Conservation (phyloP, 768 basidiomycete genomes). For the Phlebiopsis gigantea region DNA sequence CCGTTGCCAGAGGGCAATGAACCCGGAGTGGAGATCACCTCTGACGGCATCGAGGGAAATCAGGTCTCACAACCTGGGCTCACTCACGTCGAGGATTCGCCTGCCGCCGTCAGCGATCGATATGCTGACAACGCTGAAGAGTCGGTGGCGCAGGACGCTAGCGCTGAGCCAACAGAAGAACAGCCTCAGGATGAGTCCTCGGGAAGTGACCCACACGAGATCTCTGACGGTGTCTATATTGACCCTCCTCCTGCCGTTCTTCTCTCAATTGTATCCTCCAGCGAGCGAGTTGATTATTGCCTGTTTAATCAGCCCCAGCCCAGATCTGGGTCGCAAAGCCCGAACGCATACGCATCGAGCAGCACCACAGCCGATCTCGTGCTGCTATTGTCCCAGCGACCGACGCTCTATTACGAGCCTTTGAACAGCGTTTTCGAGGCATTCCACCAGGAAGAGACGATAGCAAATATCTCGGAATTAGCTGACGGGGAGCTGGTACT, state of each 20-base stretch:
- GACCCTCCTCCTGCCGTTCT: conserved; percentile 57
- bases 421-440: conserved; percentile 66
- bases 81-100: too few relatives aligned
- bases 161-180: too few relatives aligned
- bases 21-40: too few relatives aligned
- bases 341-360: conserved; percentile 8
- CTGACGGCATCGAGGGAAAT: too few relatives aligned
- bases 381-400: conserved; percentile 57
- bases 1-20: too few relatives aligned
- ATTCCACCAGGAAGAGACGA: conserved; percentile 55
- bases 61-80: too few relatives aligned
- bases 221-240: conserved; percentile 18
- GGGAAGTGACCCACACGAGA: conserved; percentile 14
- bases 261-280: conserved; percentile 35
- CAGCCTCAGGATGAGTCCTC: not conserved
- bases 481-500: conserved; percentile 59
- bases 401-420: conserved; percentile 76
- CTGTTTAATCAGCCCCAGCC: conserved; percentile 52
- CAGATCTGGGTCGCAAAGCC: conserved; percentile 14
- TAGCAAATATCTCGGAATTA: conserved; percentile 42
- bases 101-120: too few relatives aligned
- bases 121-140: too few relatives aligned
- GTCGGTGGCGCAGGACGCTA: too few relatives aligned
- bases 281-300: conserved; percentile 36
- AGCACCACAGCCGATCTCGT: conserved; percentile 3